Evolutionary conservation across 2,329 filamentous ascomycete species (phyloP).

Genomic region (Neoscytalidium dimidiatum): DNA sequence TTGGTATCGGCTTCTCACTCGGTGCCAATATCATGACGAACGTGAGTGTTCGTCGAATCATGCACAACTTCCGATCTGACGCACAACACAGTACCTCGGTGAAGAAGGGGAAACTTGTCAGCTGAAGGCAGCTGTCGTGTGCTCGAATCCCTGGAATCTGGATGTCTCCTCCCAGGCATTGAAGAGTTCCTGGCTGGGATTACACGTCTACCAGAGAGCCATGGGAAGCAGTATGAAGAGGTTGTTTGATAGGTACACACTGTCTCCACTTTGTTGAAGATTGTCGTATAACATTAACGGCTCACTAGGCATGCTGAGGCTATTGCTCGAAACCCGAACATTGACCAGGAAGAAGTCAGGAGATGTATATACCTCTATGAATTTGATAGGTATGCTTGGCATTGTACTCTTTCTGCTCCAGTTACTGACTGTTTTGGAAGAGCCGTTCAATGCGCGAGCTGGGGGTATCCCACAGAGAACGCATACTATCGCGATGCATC

Average conservation of each 20-base stretch:
- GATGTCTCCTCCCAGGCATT: conserved; percentile 68
- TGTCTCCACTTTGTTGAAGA: not conserved
- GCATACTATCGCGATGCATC: conserved; percentile 95
- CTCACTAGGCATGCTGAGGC: conserved; percentile 63
- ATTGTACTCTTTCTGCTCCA: conserved; percentile 34
- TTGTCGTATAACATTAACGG: not conserved
- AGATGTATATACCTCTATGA: conserved; percentile 79
- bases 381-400: conserved; percentile 69
- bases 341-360: conserved; percentile 70
- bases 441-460: conserved; percentile 69
- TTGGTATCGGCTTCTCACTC: conserved; percentile 87
- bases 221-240: conserved; percentile 71
- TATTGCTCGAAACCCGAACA: conserved; percentile 68
- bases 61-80: not conserved
- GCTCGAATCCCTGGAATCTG: conserved; percentile 79
- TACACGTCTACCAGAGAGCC: conserved; percentile 69
- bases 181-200: conserved; percentile 65
- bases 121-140: conserved; percentile 68
- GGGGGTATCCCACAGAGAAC: conserved; percentile 90
- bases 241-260: conserved; percentile 59
- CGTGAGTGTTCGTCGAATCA: conserved; percentile 53
- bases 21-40: conserved; percentile 96
- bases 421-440: conserved; percentile 31
- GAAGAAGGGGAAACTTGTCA: conserved; percentile 78
- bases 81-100: conserved; percentile 69